A percentile compares a stretch with the other conserved stretches of the same genome.
These are phyloP conservation scores for Claviceps pusilla DNA, from an alignment of 2,329 filamentous ascomycete genomes.

Conservation along the genomic window DNA sequence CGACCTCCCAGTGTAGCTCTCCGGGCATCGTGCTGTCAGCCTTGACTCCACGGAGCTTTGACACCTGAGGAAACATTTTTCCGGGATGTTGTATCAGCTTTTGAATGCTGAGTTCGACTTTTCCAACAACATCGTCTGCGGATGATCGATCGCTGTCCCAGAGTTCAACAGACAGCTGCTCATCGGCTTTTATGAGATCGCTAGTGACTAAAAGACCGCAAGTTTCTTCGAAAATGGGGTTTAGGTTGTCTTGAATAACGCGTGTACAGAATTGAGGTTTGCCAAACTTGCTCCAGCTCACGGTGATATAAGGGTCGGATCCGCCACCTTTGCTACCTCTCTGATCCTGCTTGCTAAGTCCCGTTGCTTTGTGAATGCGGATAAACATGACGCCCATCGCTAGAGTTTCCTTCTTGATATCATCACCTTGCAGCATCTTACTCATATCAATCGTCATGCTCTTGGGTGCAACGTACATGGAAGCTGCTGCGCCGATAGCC, in stretches of 20 bases:
- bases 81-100: conserved; percentile 87
- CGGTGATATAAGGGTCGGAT: conserved; percentile 87
- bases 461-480: conserved; percentile 89
- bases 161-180: conserved; percentile 82
- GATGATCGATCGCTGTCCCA: conserved; percentile 93
- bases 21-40: conserved; percentile 81
- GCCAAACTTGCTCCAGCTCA: conserved; percentile 88
- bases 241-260: conserved; percentile 86
- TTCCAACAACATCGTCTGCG: conserved; percentile 88
- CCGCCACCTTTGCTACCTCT: conserved; percentile 74
- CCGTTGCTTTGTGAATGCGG: conserved; percentile 73
- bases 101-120: conserved; percentile 84
- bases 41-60: conserved; percentile 68
- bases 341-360: conserved; percentile 79
- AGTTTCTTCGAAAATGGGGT: conserved; percentile 83
- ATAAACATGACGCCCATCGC: conserved; percentile 86
- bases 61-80: conserved; percentile 81
- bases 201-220: conserved; percentile 74
- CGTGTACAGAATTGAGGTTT: conserved; percentile 97
- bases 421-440: conserved; percentile 80
- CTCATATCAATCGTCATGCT: conserved; percentile 83
- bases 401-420: conserved; percentile 76
- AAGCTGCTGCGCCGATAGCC: conserved; percentile 72
- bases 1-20: conserved; percentile 89
- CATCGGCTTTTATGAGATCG: conserved; percentile 82